phyloP scores from a whole-genome alignment of 257 asterid genomes.

The Ligustrum vulgare region DNA sequence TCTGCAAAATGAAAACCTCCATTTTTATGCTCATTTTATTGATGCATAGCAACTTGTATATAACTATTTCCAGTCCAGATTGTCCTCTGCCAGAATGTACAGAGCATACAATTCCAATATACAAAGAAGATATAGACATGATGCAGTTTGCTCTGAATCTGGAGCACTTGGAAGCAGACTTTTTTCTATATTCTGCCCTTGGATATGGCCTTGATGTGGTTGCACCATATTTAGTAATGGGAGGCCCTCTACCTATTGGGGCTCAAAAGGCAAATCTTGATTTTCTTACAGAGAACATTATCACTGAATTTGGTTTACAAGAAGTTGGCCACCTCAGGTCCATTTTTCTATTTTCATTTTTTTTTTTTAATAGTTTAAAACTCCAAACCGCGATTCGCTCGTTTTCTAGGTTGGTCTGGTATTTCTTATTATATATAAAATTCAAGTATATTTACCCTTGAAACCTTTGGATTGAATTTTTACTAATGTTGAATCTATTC shows the following conservation, averaged over 20 bases:
- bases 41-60: not conserved
- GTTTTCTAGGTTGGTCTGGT: no score
- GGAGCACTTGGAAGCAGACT: constrained; percentile 48
- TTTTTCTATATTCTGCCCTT: constrained; percentile 34
- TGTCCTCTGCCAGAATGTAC: constrained; percentile 21
- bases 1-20: not conserved
- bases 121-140: constrained; percentile 29
- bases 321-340: constrained; percentile 47
- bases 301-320: constrained; percentile 38
- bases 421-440: no score
- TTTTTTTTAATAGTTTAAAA: no score
- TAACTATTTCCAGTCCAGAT: not conserved
- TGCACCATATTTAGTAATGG: constrained; percentile 32
- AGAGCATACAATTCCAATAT: constrained; percentile 6
- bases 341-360: not conserved
- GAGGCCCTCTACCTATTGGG: constrained; percentile 53
- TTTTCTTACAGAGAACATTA: not conserved
- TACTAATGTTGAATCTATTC: no score
- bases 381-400: no score
- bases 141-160: constrained; percentile 44
- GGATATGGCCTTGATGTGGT: constrained; percentile 47
- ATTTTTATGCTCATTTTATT: not conserved
- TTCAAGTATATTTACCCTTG: no score
- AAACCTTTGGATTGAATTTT: no score
- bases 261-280: constrained; percentile 47